Base-by-base conservation (phyloP, 2,329 filamentous ascomycete genomes). In the Fusarium sp. region DNA sequence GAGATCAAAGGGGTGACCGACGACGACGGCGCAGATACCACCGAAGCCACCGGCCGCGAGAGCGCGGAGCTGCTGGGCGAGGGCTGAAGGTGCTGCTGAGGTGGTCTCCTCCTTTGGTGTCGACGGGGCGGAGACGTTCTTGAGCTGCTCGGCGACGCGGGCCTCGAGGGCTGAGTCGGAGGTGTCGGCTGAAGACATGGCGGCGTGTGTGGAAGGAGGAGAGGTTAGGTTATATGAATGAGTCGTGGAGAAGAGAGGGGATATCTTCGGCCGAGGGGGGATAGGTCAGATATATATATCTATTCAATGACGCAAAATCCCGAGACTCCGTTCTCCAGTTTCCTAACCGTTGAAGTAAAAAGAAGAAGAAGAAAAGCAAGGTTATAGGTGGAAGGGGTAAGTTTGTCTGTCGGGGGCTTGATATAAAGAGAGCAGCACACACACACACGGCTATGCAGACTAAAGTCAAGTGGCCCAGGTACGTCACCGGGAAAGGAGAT, bases 1-100 rank as follows among this genome's bases (percentile, higher is more conserved):
- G 78, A 99, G 88, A 83, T 99, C 96, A 82, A 99, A 99, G 11
- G 96, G 96, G 84, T 99, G 96, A 66, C 96, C 93, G 69, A 98
- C 95, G 47, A 99, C 83, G 64, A 99, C 96, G 66, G 96, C 96
- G 86, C 94, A 98, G 57, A 99, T 84, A 78, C 96, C 96, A 77
- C 96, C 96, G 69, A 97, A 97, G 72, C 95, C 96, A 78, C 96
- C 96, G 9, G 96, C 96, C 10, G 89, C 92, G 61, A 99, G 89
- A 47, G 96, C 96, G 69, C 96, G 93, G 73, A 97, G 83, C 82
- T 91, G 89, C 22, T 88, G 81, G 16, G 84, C 78, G 62, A 83
- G 78, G 40, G 78, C 81, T 20, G 84, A 82, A 27, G 82, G 77
- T 42, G 82, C 73, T 29, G 45, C 24, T 45, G 82, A 72, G 34